These are phyloP conservation scores for Trichoderma sp. DNA, from an alignment of 2,329 filamentous ascomycete species.

Conservation along the genomic window DNA sequence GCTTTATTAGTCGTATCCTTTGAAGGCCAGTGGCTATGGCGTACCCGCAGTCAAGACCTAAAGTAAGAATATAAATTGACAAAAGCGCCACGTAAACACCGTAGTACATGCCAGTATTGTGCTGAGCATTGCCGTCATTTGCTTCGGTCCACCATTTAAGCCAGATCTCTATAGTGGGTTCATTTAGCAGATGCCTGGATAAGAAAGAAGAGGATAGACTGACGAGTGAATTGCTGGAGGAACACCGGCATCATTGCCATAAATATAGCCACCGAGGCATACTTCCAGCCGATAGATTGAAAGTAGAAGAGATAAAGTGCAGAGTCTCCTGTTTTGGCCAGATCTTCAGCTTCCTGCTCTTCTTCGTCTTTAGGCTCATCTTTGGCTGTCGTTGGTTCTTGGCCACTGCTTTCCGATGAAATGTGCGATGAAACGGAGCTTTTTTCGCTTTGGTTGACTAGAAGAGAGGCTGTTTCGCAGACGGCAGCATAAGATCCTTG, in stretches of 20 bases:
- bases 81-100: not conserved
- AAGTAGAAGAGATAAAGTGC: conserved; percentile 23
- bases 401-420: not conserved
- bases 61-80: not conserved
- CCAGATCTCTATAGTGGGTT: conserved; percentile 24
- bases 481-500: not conserved
- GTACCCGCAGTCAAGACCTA: not conserved
- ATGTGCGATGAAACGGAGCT: not conserved
- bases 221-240: not conserved
- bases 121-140: conserved; percentile 4
- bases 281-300: conserved; percentile 20
- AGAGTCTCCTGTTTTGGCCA: conserved; percentile 13
- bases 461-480: not conserved
- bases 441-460: not conserved
- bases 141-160: conserved; percentile 33
- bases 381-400: not conserved
- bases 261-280: conserved; percentile 11
- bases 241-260: conserved; percentile 19
- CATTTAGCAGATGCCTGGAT: not conserved
- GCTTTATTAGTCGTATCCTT: not conserved
- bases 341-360: not conserved
- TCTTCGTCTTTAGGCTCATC: not conserved
- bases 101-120: not conserved
- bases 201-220: not conserved
- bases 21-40: not conserved